Conservation (phyloP, 2,329 filamentous ascomycete genomes). For the Paecilomyces dactylethromorphus region DNA sequence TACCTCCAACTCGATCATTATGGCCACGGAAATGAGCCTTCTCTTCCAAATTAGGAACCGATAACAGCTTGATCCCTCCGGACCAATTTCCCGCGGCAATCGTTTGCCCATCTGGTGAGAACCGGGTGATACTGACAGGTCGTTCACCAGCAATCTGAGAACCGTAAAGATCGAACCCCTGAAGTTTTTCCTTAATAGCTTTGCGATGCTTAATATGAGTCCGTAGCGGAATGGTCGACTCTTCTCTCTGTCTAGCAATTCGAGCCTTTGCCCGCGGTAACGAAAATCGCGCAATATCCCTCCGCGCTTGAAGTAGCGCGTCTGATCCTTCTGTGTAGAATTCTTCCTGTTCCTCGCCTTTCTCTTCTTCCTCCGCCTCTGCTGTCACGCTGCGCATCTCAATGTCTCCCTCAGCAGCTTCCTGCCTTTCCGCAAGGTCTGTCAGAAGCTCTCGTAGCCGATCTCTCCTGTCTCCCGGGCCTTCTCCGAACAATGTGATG, state of each 20-base stretch:
- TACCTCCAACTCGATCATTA: slow-evolving; percentile 78
- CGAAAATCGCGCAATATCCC: slow-evolving; percentile 75
- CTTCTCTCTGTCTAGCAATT: slow-evolving; percentile 68
- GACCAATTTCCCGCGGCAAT: slow-evolving; percentile 91
- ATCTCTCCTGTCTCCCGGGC: slow-evolving; percentile 76
- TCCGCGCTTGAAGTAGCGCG: slow-evolving; percentile 67
- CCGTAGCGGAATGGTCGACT: slow-evolving; percentile 75
- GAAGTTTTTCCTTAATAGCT: slow-evolving; percentile 73
- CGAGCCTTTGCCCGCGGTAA: slow-evolving; percentile 74
- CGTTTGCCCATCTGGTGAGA: slow-evolving; percentile 76
- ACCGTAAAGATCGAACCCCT: slow-evolving; percentile 82
- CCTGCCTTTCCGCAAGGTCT: slow-evolving; percentile 60
- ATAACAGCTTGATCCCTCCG: slow-evolving; percentile 78
- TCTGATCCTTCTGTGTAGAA: slow-evolving; percentile 84
- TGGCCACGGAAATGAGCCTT: slow-evolving; percentile 74
- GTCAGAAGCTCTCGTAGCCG: slow-evolving; percentile 75
- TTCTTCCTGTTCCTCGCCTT: slow-evolving; percentile 76
- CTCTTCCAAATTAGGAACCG: slow-evolving; percentile 74
- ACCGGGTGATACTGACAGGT: slow-evolving; percentile 84
- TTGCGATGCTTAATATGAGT: slow-evolving; percentile 92
- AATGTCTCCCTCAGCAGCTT: slow-evolving; percentile 40
- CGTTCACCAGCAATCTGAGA: slow-evolving; percentile 89
- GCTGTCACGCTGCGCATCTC: slow-evolving; percentile 49
- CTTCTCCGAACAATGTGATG: slow-evolving; percentile 90
- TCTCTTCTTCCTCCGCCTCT: slow-evolving; percentile 50